These are phyloP conservation scores for Naumovozyma castellii DNA, from an alignment of 805 yeast species.

Conservation along the genomic window DNA sequence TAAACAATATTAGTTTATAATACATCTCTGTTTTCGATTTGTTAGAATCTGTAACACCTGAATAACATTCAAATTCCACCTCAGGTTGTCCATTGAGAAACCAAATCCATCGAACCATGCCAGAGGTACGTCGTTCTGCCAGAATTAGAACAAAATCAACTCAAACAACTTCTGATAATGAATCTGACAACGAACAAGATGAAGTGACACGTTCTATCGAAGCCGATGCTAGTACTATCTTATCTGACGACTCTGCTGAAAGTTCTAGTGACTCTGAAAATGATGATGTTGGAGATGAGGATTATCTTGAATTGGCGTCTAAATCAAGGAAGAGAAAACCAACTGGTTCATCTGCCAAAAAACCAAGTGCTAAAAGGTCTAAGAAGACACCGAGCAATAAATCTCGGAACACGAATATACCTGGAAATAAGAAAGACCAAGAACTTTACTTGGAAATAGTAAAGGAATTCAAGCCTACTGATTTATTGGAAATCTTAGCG, in stretches of 20 bases:
- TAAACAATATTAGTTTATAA: neutral
- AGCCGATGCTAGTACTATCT: slow-evolving; percentile 9
- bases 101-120: slow-evolving; percentile 9
- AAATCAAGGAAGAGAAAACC: slow-evolving; percentile 4
- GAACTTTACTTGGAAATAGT: slow-evolving; percentile 31
- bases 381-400: neutral
- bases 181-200: slow-evolving; percentile 1
- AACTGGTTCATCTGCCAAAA: slow-evolving; percentile 1
- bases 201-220: slow-evolving; percentile 3
- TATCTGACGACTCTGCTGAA: neutral
- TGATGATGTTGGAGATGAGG: slow-evolving; percentile 15
- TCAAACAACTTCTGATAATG: slow-evolving; percentile 4
- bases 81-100: neutral
- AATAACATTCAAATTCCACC: too few species aligned
- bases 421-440: slow-evolving; percentile 15
- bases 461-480: slow-evolving; percentile 39
- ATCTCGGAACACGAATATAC: neutral
- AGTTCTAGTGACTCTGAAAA: slow-evolving; percentile 7
- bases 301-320: slow-evolving; percentile 1
- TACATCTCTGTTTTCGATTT: too few species aligned
- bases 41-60: too few species aligned
- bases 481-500: slow-evolving; percentile 42
- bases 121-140: slow-evolving; percentile 32
- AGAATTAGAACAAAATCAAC: slow-evolving; percentile 17
- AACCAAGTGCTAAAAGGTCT: slow-evolving; percentile 4